These are phyloP conservation scores for Trichoderma brevicompactum DNA, from an alignment of 2,329 filamentous ascomycete genomes.

Conservation along the genomic window DNA sequence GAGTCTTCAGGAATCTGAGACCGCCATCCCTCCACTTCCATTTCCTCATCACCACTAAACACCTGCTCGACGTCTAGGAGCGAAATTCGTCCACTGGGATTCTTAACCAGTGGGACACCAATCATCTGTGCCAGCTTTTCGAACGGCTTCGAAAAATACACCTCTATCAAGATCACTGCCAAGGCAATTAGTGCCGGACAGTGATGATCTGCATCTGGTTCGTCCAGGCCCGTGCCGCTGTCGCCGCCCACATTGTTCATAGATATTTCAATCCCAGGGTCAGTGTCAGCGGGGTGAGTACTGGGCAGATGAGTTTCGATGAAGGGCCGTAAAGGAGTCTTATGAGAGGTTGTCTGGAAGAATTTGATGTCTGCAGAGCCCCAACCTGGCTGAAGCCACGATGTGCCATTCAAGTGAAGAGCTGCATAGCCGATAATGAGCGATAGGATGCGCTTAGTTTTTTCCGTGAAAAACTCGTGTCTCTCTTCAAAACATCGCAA, in stretches of 20 bases:
- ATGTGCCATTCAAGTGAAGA: too few relatives aligned
- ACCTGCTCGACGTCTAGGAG: neutral
- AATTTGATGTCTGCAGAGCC: too few relatives aligned
- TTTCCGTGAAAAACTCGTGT: too few relatives aligned
- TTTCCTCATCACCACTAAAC: neutral
- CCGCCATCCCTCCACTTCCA: neutral
- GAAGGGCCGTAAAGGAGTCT: neutral
- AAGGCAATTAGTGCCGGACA: neutral
- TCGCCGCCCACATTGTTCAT: neutral
- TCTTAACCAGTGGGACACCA: neutral
- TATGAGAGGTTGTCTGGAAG: neutral
- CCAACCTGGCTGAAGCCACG: too few relatives aligned
- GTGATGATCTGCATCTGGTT: neutral
- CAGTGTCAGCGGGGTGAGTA: too few relatives aligned
- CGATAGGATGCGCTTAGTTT: too few relatives aligned
- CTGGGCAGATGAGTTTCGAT: neutral
- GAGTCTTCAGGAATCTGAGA: neutral
- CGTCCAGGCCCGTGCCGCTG: neutral
- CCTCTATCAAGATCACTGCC: neutral
- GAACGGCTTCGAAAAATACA: neutral
- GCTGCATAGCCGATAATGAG: too few relatives aligned
- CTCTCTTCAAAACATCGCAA: too few relatives aligned
- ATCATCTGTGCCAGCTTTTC: neutral
- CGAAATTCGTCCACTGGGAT: neutral
- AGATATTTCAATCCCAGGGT: too few relatives aligned